phyloP scores from a whole-genome alignment of 441 rosid species.

The Geranium incanum region DNA sequence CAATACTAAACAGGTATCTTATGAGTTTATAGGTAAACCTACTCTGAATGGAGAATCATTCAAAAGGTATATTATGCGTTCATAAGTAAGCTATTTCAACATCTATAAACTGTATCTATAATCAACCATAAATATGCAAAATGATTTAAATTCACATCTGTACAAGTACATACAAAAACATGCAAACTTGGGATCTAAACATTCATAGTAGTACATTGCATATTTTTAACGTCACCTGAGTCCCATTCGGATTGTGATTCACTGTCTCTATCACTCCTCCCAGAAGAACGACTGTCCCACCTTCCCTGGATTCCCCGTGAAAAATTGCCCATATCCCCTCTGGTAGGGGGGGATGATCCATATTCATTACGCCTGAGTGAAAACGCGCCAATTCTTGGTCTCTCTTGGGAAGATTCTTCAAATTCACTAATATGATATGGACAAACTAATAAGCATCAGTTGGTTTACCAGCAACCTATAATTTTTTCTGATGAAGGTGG shows the following conservation, averaged over 20 bases:
- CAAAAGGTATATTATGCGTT: background rate
- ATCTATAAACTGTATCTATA: background rate
- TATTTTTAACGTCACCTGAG: conserved; percentile 43
- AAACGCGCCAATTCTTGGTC: conserved; percentile 48
- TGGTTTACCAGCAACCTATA: conserved; percentile 7
- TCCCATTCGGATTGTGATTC: conserved; percentile 75
- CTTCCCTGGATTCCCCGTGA: conserved; percentile 60
- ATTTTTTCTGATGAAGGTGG: conserved; percentile 4
- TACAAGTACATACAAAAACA: background rate
- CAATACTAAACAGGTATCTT: background rate
- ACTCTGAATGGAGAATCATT: background rate
- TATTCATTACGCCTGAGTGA: conserved; percentile 60
- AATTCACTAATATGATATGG: conserved; percentile 38
- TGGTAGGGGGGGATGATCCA: conserved; percentile 83
- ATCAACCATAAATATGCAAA: background rate
- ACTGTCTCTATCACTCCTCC: conserved; percentile 65
- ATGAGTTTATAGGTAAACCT: background rate
- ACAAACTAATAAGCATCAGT: conserved; percentile 17
- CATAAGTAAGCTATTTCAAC: background rate
- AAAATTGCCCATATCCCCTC: conserved; percentile 58
- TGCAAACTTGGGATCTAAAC: conserved; percentile 2
- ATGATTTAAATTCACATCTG: background rate
- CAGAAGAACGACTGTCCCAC: conserved; percentile 84
- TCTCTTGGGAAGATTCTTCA: conserved; percentile 61
- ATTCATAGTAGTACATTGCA: background rate